Conservation (phyloP, 139 green algal genomes). For the Chlamydomonas sphaeroides region DNA sequence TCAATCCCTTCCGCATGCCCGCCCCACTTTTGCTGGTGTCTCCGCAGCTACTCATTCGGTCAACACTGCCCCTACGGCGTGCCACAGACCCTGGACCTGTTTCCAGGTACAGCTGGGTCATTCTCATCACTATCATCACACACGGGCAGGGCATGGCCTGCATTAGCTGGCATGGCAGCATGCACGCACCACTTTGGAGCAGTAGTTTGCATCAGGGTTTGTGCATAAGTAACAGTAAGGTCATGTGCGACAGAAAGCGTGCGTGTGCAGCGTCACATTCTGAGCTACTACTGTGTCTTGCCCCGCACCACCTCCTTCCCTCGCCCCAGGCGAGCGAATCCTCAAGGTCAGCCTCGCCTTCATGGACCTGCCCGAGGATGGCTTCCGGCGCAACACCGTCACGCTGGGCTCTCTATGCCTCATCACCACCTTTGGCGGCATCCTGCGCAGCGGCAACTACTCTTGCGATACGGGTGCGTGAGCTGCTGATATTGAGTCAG, state of each 20-base stretch:
- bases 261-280: background rate
- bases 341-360: background rate
- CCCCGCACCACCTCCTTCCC: background rate
- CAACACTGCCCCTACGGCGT: slow-evolving; percentile 3
- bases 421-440: slow-evolving; percentile 6
- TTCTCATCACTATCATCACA: too few species aligned
- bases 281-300: too few species aligned
- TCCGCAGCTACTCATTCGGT: slow-evolving; percentile 20
- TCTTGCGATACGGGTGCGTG: background rate
- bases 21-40: too few species aligned
- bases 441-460: background rate
- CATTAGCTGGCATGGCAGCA: background rate
- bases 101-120: slow-evolving; percentile 16
- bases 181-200: background rate
- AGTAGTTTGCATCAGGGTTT: background rate
- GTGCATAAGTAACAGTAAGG: background rate
- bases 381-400: background rate
- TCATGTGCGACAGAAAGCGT: background rate
- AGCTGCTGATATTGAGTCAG: too few species aligned
- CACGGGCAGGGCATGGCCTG: background rate
- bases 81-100: slow-evolving; percentile 2
- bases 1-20: too few species aligned
- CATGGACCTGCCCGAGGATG: background rate
- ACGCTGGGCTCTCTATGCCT: slow-evolving; percentile 10
- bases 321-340: background rate